Base-by-base conservation (phyloP, 148 eudicot genomes). In the Diospyros lotus region DNA sequence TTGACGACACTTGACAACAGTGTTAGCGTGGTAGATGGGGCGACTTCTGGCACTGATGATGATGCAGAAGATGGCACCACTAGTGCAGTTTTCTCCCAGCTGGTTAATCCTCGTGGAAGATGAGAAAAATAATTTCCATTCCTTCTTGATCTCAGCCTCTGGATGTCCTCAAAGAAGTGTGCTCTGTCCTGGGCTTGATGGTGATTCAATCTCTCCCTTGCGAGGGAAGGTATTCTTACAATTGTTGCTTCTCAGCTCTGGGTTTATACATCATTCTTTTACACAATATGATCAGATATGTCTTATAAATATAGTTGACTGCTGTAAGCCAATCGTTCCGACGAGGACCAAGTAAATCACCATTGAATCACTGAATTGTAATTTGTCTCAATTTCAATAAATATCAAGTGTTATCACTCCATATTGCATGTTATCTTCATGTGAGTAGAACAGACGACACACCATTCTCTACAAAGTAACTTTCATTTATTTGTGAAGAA, bases 61-160 rank as follows among this genome's bases (percentile, higher is more conserved):
- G 95, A 90, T 70, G 89, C 79, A 5, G 96, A 86, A 68, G 93
- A 91, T 78, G 93, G 80, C 52, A 83, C 95, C 10, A 92, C 97
- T 8, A 87, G 87, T 79, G 91, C 95, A 4, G 97, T 92, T 66
- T 90, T 92, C 77, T 92, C 97, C 58, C 97, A 90, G 77, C 78
- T 90, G 54, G 97, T 90, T 58, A 92, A 88, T 84, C 97, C 97
- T 14, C 94, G 94, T 4, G 97, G 95, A 78, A 83, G 95, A 82
- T 92, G 86, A 91, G 80, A 68, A 64, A 5, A 38, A 54, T 46
- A 53, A 48, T 13, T 38, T 61, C 51, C 10, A 15, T 62, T 9
- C 15, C 63, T 43, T 53, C 13, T 17, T 28, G 48, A 54, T 40
- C 38, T 46, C 5, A 9, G 45, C 38, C n/a, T 15, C 40, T 18